These are phyloP conservation scores for Candida sithepensis DNA, from an alignment of 805 yeast species.

Conservation along the genomic window DNA sequence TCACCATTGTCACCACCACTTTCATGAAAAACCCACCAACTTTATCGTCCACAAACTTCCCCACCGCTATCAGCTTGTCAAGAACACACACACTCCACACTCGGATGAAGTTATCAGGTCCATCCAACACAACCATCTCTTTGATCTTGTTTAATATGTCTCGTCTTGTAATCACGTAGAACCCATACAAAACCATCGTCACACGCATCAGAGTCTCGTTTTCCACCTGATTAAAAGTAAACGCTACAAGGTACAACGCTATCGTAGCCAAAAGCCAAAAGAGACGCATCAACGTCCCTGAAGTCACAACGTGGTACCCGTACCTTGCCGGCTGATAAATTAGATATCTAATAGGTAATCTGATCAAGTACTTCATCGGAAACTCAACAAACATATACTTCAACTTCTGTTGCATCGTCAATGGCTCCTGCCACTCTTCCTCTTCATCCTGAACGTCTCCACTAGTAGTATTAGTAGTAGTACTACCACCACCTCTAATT, in stretches of 20 bases:
- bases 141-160: background rate
- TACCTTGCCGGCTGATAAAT: background rate
- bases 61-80: background rate
- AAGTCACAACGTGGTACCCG: conserved; percentile 1
- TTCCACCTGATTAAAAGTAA: background rate
- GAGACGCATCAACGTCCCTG: conserved; percentile 15
- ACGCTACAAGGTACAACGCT: conserved; percentile 2
- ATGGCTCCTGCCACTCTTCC: background rate
- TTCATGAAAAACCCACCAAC: background rate
- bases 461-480: background rate
- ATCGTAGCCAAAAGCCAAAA: conserved; percentile 4
- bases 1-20: background rate
- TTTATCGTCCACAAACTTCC: background rate
- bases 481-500: background rate
- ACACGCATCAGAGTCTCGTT: background rate
- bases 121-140: background rate
- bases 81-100: background rate
- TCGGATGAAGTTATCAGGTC: background rate
- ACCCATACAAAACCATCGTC: background rate
- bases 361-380: background rate
- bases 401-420: background rate
- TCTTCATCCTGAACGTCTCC: background rate
- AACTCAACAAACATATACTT: background rate
- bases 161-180: background rate
- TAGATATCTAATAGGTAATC: background rate